Evolutionary conservation across 2,329 filamentous ascomycete species (phyloP).

Genomic region (Claviceps humidiphila): DNA sequence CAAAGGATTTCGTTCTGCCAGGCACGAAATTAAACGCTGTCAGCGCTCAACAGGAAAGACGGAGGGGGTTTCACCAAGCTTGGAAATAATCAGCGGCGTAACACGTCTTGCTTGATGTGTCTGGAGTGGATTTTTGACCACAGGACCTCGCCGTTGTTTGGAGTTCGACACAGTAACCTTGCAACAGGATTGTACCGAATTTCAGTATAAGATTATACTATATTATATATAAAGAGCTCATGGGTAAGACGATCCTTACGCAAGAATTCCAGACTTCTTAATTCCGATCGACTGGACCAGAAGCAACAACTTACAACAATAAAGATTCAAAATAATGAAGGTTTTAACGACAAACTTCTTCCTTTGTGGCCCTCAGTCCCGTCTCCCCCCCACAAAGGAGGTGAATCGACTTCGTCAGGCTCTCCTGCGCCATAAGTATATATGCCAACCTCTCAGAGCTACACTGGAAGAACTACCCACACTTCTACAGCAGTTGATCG

Average conservation of each 20-base stretch:
- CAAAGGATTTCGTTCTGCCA: too few relatives aligned
- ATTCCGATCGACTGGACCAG: not conserved
- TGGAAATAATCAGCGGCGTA: not conserved
- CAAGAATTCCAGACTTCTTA: not conserved
- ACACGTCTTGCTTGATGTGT: not conserved
- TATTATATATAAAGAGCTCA: not conserved
- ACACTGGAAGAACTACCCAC: not conserved
- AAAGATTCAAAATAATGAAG: not conserved
- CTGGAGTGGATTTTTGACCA: not conserved
- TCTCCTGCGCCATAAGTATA: not conserved
- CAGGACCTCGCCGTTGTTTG: not conserved
- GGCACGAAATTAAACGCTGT: too few relatives aligned
- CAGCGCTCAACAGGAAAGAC: too few relatives aligned
- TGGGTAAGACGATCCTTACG: too few relatives aligned
- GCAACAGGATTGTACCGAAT: too few relatives aligned
- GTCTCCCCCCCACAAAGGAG: not conserved
- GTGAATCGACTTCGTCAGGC: not conserved
- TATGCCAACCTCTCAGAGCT: not conserved
- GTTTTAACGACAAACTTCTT: not conserved
- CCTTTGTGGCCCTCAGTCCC: not conserved
- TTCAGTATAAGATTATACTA: not conserved
- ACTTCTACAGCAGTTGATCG: not conserved
- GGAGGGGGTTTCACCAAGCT: not conserved
- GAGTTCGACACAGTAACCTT: not conserved
- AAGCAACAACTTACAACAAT: not conserved